Conservation (phyloP, 768 basidiomycete species). For the Lactarius sp. region DNA sequence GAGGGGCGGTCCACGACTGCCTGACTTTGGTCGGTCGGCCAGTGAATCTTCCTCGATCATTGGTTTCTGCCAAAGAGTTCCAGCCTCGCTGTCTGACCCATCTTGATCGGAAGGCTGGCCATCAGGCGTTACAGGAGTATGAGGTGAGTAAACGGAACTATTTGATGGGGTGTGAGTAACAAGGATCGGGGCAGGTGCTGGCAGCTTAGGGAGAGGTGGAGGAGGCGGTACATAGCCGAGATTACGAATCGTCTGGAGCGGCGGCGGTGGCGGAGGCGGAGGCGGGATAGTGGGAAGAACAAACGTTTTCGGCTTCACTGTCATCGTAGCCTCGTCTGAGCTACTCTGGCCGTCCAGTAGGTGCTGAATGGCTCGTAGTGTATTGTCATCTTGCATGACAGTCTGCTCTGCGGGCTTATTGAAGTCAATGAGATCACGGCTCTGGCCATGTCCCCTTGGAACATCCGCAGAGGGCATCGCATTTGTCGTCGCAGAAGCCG, state of each 20-base stretch:
- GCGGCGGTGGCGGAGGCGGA: conserved; percentile 18
- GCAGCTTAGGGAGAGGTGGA: conserved; percentile 21
- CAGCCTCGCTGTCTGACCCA: conserved; percentile 46
- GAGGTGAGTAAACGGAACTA: conserved; percentile 6
- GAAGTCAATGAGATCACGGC: conserved; percentile 23
- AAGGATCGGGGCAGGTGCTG: conserved; percentile 11
- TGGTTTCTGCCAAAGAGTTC: conserved; percentile 45
- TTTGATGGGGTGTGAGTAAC: conserved; percentile 3
- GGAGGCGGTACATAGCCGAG: conserved; percentile 24
- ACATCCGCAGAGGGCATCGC: neutral
- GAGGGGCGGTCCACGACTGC: conserved; percentile 25
- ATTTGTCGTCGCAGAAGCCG: conserved; percentile 2
- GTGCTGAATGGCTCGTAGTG: conserved; percentile 17
- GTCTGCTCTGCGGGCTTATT: conserved; percentile 22
- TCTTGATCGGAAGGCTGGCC: conserved; percentile 33
- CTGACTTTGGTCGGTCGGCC: conserved; percentile 10
- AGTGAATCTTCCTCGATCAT: conserved; percentile 30
- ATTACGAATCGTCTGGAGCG: conserved; percentile 16
- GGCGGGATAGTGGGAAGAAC: conserved; percentile 23
- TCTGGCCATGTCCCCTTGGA: conserved; percentile 7
- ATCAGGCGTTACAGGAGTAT: conserved; percentile 19
- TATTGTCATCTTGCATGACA: conserved; percentile 22
- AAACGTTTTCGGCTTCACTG: conserved; percentile 15
- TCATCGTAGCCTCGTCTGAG: conserved; percentile 21
- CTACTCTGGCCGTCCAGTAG: conserved; percentile 21